Conservation (phyloP, 176 grass and related monocot genomes). For the Triticum timopheevii region DNA sequence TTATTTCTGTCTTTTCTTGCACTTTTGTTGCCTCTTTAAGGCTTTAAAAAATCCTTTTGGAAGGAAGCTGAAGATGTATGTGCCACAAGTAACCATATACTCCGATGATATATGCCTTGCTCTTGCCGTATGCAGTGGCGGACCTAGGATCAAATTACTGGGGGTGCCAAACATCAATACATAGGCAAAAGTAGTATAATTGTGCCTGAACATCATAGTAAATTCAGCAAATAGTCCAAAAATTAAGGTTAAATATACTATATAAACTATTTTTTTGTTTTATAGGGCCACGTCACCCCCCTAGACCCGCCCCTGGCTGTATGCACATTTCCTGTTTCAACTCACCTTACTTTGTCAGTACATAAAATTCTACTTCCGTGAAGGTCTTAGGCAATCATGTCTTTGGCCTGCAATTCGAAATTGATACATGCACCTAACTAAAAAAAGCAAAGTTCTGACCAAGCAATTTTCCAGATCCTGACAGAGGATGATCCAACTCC, state of each 20-base stretch:
- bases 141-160: too few species aligned
- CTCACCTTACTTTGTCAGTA: not conserved
- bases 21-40: not conserved
- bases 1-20: not conserved
- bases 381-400: too few species aligned
- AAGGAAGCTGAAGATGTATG: not conserved
- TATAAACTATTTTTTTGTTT: too few species aligned
- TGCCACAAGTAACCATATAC: not conserved
- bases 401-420: not conserved
- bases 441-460: slow-evolving; percentile 2
- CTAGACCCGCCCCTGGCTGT: not conserved
- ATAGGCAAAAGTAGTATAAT: too few species aligned
- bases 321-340: slow-evolving; percentile 1
- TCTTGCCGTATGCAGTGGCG: not conserved
- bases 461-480: slow-evolving; percentile 27
- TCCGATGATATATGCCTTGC: not conserved
- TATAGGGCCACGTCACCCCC: too few species aligned
- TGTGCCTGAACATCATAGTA: too few species aligned
- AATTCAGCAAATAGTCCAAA: too few species aligned
- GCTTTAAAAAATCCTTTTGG: not conserved
- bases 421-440: not conserved
- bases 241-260: too few species aligned
- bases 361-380: not conserved
- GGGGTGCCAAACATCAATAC: too few species aligned
- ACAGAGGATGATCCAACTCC: slow-evolving; percentile 48